These are phyloP conservation scores for Aspergillus pseudoglaucus DNA, from an alignment of 2,329 filamentous ascomycete genomes.

Conservation along the genomic window DNA sequence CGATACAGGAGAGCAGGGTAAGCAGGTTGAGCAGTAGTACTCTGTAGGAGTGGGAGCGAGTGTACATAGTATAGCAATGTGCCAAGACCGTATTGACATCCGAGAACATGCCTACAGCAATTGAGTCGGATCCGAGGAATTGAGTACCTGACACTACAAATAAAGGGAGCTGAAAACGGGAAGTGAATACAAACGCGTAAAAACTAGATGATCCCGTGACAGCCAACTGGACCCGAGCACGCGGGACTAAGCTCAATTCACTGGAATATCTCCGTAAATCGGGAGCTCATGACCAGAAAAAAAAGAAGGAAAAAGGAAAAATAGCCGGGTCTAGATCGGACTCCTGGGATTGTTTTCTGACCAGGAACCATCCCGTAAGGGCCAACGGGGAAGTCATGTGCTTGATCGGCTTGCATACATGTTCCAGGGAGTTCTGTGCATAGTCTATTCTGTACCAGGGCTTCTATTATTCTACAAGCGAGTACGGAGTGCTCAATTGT, in stretches of 20 bases:
- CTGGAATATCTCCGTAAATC: too few relatives aligned
- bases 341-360: background rate
- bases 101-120: background rate
- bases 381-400: constrained; percentile 18
- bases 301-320: background rate
- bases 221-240: too few relatives aligned
- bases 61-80: too few relatives aligned
- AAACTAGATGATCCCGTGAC: too few relatives aligned
- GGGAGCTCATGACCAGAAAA: background rate
- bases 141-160: background rate
- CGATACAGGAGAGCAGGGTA: background rate
- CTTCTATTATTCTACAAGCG: too few relatives aligned
- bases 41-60: background rate
- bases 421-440: background rate
- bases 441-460: background rate
- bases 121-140: background rate
- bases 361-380: constrained; percentile 7
- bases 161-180: too few relatives aligned
- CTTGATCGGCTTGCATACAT: constrained; percentile 16
- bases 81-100: background rate
- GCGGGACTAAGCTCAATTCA: too few relatives aligned
- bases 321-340: background rate
- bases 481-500: too few relatives aligned
- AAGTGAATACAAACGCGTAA: too few relatives aligned
- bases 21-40: background rate